Evolutionary conservation across 2,329 filamentous ascomycete species (phyloP), one percentile per base, ranked within the genome.

Genomic region (Trichoderma sp.): DNA sequence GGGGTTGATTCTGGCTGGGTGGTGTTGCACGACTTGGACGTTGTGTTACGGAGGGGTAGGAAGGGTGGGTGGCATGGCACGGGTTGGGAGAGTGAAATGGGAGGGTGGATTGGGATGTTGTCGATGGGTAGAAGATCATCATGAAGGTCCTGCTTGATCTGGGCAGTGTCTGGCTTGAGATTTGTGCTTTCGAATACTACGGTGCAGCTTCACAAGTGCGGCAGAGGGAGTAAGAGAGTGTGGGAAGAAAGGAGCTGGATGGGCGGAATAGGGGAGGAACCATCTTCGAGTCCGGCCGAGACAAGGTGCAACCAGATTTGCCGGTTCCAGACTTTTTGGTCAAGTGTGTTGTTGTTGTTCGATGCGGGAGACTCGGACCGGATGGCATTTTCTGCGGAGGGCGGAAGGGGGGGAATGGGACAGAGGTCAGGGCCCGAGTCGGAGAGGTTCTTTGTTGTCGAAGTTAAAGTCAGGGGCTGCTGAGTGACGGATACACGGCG

Each of bases 101-200:
- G 34, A 39, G 34, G 10, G 34, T 14, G 34, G 34, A 14, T 39
- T 39, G 34, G 1, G 34, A 5, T 39, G 34, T 39, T 39, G 12
- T 14, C 5, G 30, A 39, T 39, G 34, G 3, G 4, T 3, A 14
- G 34, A 14, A 14, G 48, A 43, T 19, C 47, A 60, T 52, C 43
- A 63, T 67, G 57, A 39, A 51, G 55, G 56, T 65, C 60, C 19
- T n/a, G n/a, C n/a, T 67, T 64, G 66, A 45, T 54, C 21, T 57
- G 39, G 19, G 7, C 52, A 62, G 12, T 67, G 64, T 45, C 30
- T 56, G 66, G 59, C 44, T n/a, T 34, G 21, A 28, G 12, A 7
- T 39, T 5, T 39, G 34, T 12, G 3, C 14, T 3, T 39, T 39
- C 12, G 14, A 21, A 21, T n/a, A 15, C 2, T 6, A 39, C 12